Evolutionary conservation across 2,329 filamentous ascomycete genomes (phyloP).

Genomic region (Westerdykella sp.): DNA sequence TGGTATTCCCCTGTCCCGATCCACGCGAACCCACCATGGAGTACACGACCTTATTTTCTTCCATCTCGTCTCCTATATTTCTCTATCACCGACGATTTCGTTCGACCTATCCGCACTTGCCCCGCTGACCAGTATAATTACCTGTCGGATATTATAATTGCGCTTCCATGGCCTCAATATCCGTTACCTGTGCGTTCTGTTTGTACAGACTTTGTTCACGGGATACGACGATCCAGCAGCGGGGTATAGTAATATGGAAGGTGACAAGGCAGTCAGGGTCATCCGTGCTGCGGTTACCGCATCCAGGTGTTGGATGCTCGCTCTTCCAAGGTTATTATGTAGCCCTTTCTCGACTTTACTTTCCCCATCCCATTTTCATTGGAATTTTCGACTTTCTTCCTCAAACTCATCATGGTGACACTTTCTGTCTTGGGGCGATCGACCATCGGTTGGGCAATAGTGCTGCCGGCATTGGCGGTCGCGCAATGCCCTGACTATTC

Average conservation of each 20-base stretch:
- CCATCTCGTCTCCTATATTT: not conserved
- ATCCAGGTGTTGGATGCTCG: not conserved
- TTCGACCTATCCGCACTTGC: not conserved
- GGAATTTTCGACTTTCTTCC: not conserved
- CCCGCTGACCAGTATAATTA: not conserved
- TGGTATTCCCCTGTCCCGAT: constrained; percentile 11
- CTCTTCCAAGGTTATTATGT: not conserved
- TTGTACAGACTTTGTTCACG: not conserved
- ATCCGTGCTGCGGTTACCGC: constrained; percentile 1
- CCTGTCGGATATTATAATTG: not conserved
- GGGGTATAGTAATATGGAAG: constrained; percentile 24
- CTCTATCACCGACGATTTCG: not conserved
- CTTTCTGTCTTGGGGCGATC: not conserved
- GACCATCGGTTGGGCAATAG: not conserved
- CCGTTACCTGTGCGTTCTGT: not conserved
- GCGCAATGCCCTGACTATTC: constrained; percentile 42
- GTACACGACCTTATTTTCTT: not conserved
- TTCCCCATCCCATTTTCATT: not conserved
- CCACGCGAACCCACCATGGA: constrained; percentile 9
- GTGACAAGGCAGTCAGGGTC: constrained; percentile 8
- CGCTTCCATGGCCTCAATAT: not conserved
- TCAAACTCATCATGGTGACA: too few species aligned
- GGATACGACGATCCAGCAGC: constrained; percentile 16
- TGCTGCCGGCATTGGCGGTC: constrained; percentile 17
- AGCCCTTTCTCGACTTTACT: not conserved